These are phyloP conservation scores for Eutypa lata DNA, from an alignment of 2,329 filamentous ascomycete species.

Conservation along the genomic window DNA sequence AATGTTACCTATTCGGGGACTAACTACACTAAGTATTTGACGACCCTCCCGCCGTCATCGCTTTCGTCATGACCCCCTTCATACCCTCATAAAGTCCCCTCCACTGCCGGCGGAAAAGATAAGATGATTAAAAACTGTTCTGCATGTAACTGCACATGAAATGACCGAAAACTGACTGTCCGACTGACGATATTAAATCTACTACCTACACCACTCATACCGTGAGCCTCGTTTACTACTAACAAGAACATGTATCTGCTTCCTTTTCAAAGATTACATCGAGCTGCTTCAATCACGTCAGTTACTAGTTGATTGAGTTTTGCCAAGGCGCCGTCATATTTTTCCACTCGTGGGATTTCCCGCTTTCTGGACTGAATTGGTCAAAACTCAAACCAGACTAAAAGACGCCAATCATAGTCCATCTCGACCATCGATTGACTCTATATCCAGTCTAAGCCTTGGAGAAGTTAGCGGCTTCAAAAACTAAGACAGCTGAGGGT, in stretches of 20 bases:
- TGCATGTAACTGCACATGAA: neutral
- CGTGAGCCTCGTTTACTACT: neutral
- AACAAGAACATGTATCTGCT: neutral
- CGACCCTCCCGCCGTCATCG: neutral
- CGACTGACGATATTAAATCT: no score
- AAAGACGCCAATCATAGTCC: neutral
- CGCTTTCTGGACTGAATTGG: neutral
- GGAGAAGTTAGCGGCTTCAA: neutral
- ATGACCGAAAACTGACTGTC: no score
- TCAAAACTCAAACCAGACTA: neutral
- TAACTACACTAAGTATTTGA: neutral
- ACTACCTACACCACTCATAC: fast-evolving
- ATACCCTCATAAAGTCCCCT: neutral
- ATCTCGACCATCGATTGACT: neutral
- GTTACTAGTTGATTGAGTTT: neutral
- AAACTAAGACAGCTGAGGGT: neutral
- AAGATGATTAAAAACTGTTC: neutral
- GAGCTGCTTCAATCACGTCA: neutral
- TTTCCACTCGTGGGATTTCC: neutral
- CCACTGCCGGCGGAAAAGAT: neutral
- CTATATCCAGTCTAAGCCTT: neutral
- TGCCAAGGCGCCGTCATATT: no score
- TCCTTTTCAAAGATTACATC: neutral
- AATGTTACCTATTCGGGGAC: neutral
- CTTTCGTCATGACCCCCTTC: neutral